Percentiles rank a stretch among this genome's conserved stretches.
phyloP scores from a whole-genome alignment of 2,329 filamentous ascomycete genomes.

The Pestalotiopsis fici region DNA sequence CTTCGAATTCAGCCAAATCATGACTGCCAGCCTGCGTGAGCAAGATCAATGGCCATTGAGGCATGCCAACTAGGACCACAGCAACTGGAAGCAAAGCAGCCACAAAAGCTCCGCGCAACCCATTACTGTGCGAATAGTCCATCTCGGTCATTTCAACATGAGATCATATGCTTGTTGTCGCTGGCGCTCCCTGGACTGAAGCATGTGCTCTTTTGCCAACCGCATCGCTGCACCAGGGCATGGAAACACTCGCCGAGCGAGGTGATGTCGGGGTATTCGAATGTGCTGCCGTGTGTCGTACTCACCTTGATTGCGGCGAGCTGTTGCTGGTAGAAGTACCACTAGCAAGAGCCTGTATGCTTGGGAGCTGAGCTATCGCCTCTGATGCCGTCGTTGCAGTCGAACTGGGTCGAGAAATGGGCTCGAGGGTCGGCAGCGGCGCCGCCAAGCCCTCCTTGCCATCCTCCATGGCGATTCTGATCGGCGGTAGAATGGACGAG shows the following conservation, averaged over 20 bases:
- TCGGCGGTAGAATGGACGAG: slow-evolving; percentile 22
- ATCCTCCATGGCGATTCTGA: slow-evolving; percentile 47
- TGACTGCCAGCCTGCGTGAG: not conserved
- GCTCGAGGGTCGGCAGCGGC: slow-evolving; percentile 42
- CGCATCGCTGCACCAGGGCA: not conserved
- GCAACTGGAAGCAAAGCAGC: not conserved
- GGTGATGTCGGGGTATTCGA: not conserved
- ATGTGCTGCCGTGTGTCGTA: slow-evolving; percentile 10
- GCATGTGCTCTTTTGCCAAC: not conserved
- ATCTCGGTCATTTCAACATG: not conserved
- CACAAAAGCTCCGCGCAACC: not conserved
- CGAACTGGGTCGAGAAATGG: slow-evolving; percentile 51
- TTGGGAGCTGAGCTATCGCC: slow-evolving; percentile 45
- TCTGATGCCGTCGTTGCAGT: slow-evolving; percentile 44
- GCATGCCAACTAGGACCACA: not conserved
- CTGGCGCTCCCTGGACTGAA: not conserved
- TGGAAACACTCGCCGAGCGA: not conserved
- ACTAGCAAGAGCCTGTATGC: slow-evolving; percentile 45
- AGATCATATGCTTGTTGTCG: not conserved
- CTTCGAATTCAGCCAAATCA: not conserved
- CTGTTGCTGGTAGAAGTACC: slow-evolving; percentile 35
- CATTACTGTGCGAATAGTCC: not conserved
- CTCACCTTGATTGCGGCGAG: slow-evolving; percentile 50
- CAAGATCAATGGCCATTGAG: not conserved
- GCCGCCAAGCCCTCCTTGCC: slow-evolving; percentile 41